These are phyloP conservation scores for Eucalyptus pauciflora DNA, from an alignment of 345 rosid genomes.

Conservation along the genomic window DNA sequence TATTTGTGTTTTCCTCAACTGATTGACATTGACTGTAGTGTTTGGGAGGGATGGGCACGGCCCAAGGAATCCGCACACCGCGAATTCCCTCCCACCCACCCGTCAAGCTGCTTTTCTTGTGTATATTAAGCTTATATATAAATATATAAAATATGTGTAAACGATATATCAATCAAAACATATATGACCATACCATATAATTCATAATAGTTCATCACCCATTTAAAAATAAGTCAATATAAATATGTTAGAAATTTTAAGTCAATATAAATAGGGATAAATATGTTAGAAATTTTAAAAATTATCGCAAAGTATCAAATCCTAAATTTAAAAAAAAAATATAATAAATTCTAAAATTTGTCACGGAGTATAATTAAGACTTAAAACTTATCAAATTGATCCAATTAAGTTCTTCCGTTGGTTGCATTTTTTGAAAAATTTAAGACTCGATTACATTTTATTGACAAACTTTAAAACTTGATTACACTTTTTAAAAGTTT, in stretches of 20 bases:
- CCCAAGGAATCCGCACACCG: not conserved
- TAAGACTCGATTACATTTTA: accelerated
- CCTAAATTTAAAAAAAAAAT: accelerated
- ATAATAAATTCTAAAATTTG: accelerated
- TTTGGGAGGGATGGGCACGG: not conserved
- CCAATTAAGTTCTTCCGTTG: accelerated
- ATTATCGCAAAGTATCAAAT: accelerated
- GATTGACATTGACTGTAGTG: not conserved
- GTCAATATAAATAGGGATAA: not conserved
- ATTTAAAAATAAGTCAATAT: not conserved
- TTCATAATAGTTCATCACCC: not conserved
- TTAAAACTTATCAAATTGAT: too few relatives aligned
- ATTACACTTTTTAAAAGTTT: accelerated
- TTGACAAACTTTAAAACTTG: accelerated
- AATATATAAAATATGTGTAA: not conserved
- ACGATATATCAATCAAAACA: not conserved
- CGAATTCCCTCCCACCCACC: not conserved
- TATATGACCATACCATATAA: not conserved
- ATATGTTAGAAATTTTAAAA: too few relatives aligned
- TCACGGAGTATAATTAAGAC: accelerated
- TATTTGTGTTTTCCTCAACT: accelerated
- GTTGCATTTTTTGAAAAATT: too few relatives aligned
- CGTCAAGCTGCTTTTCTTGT: not conserved
- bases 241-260: not conserved
- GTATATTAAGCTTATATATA: not conserved